These are phyloP conservation scores for Coniosporium tulheliwenetii DNA, from an alignment of 2,329 filamentous ascomycete species.

Conservation along the genomic window DNA sequence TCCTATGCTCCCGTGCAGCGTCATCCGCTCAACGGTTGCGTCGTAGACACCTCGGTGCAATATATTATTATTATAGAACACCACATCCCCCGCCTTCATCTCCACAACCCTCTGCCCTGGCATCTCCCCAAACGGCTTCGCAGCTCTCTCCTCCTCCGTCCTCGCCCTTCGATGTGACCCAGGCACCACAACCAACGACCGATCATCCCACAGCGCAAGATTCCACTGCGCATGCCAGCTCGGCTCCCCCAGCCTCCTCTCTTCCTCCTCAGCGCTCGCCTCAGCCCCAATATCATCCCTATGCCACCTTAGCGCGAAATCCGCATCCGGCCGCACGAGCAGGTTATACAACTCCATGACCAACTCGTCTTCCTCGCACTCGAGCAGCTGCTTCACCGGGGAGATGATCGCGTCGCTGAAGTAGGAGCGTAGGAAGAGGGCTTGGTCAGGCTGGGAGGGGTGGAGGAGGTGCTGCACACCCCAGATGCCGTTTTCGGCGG, in stretches of 20 bases:
- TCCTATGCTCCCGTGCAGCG: slow-evolving; percentile 58
- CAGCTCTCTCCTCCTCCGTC: slow-evolving; percentile 52
- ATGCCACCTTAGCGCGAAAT: slow-evolving; percentile 72
- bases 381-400: slow-evolving; percentile 50
- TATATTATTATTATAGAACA: slow-evolving; percentile 87
- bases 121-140: slow-evolving; percentile 49
- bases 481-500: slow-evolving; percentile 57
- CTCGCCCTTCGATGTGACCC: slow-evolving; percentile 58
- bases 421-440: slow-evolving; percentile 52
- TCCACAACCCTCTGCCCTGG: slow-evolving; percentile 50
- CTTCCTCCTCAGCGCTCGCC: slow-evolving; percentile 51
- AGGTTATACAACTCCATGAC: slow-evolving; percentile 85
- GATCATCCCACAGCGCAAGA: slow-evolving; percentile 61
- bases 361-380: slow-evolving; percentile 38
- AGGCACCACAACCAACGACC: slow-evolving; percentile 59
- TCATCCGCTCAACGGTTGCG: slow-evolving; percentile 44
- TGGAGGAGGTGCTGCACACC: slow-evolving; percentile 76
- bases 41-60: slow-evolving; percentile 57
- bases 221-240: slow-evolving; percentile 79
- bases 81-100: slow-evolving; percentile 59
- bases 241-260: slow-evolving; percentile 40
- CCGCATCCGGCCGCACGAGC: slow-evolving; percentile 54
- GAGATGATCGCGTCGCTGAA: slow-evolving; percentile 51
- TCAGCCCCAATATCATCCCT: slow-evolving; percentile 64
- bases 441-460: slow-evolving; percentile 47